These are phyloP conservation scores for Haplographium delicatum DNA, from an alignment of 495 filamentous ascomycete species.

Conservation along the genomic window DNA sequence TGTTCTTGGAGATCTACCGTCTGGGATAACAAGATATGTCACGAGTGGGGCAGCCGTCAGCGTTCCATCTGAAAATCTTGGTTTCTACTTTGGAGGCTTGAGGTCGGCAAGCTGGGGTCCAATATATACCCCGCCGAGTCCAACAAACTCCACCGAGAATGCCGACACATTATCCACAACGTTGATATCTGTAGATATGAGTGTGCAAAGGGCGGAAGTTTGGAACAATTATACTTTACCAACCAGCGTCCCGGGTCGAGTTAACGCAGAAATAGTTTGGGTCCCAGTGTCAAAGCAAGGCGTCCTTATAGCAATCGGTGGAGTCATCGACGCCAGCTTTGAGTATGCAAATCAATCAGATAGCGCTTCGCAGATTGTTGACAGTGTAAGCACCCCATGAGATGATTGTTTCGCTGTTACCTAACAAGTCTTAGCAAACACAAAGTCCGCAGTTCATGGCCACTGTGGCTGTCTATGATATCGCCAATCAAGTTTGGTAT, in stretches of 20 bases:
- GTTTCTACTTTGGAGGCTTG: conserved; percentile 67
- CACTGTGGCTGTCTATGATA: conserved; percentile 65
- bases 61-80: conserved; percentile 65
- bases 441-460: conserved; percentile 56
- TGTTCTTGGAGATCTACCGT: conserved; percentile 30
- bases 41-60: conserved; percentile 59
- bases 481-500: conserved; percentile 53
- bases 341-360: conserved; percentile 12
- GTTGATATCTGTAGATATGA: conserved; percentile 59
- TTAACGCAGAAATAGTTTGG: conserved; percentile 64
- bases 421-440: conserved; percentile 21
- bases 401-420: background rate
- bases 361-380: conserved; percentile 31
- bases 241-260: conserved; percentile 43
- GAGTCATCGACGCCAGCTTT: conserved; percentile 51
- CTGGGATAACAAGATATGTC: conserved; percentile 54
- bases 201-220: conserved; percentile 35
- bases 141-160: conserved; percentile 28
- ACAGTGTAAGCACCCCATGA: conserved; percentile 36
- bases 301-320: conserved; percentile 61
- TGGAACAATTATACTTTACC: conserved; percentile 57
- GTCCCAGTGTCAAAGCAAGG: conserved; percentile 60
- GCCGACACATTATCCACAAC: conserved; percentile 37
- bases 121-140: conserved; percentile 31
- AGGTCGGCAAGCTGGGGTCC: conserved; percentile 39